phyloP scores from a whole-genome alignment of 257 asterid species.

The Avicennia marina region DNA sequence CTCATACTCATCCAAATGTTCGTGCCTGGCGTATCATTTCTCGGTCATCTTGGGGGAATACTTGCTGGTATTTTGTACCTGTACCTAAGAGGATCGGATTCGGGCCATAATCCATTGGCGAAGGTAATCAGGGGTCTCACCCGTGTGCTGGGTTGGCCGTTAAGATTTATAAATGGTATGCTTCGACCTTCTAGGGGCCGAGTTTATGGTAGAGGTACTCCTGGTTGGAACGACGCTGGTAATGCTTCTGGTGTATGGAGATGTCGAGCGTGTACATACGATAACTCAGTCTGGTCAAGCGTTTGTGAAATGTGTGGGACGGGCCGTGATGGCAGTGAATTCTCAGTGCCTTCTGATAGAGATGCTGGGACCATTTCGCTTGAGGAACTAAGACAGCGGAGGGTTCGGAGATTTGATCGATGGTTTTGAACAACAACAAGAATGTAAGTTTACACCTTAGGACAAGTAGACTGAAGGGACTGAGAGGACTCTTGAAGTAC shows the following conservation, averaged over 20 bases:
- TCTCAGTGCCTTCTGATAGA: slow-evolving; percentile 2
- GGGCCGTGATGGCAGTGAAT: slow-evolving; percentile 23
- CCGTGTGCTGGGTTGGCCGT: slow-evolving; percentile 52
- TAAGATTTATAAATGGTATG: slow-evolving; percentile 29
- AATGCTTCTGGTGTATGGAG: slow-evolving; percentile 46
- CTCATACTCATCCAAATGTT: slow-evolving; percentile 80
- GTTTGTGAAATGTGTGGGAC: slow-evolving; percentile 78
- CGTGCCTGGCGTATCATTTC: slow-evolving; percentile 86
- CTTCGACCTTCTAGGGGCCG: slow-evolving; percentile 25
- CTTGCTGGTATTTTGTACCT: slow-evolving; percentile 75
- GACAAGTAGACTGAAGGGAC: too few species aligned
- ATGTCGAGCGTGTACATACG: slow-evolving; percentile 71
- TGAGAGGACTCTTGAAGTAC: too few species aligned
- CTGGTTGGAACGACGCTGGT: slow-evolving; percentile 25
- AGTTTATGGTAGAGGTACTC: slow-evolving; percentile 52
- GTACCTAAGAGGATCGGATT: slow-evolving; percentile 29
- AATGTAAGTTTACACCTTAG: too few species aligned
- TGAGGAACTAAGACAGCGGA: slow-evolving; percentile 63
- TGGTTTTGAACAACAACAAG: too few species aligned
- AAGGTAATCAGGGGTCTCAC: slow-evolving; percentile 36
- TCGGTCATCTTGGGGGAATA: slow-evolving; percentile 88
- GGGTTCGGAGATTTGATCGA: slow-evolving; percentile 58
- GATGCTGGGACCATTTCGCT: slow-evolving; percentile 27
- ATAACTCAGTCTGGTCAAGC: slow-evolving; percentile 39
- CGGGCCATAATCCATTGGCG: slow-evolving; percentile 44